phyloP scores from a whole-genome alignment of 139 green algal species.

The Diplosphaera chodatii region DNA sequence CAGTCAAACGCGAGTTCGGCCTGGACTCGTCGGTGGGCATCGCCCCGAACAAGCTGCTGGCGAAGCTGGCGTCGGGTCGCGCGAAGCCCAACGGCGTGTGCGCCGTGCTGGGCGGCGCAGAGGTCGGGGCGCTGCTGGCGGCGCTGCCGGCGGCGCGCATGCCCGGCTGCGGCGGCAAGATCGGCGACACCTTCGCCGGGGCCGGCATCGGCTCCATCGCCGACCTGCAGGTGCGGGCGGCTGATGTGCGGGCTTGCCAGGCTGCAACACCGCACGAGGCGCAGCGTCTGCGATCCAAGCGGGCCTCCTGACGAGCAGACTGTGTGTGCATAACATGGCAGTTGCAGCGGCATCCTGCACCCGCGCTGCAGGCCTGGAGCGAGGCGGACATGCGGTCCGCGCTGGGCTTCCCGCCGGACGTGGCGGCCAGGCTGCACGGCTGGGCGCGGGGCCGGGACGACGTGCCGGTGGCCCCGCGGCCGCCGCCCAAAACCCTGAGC shows the following conservation, averaged over 20 bases:
- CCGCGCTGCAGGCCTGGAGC: conserved; percentile 9
- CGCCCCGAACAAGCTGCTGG: conserved; percentile 62
- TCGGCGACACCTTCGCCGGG: conserved; percentile 14
- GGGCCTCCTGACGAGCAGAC: no score
- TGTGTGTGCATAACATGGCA: no score
- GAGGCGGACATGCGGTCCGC: conserved; percentile 16
- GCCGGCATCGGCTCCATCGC: conserved; percentile 18
- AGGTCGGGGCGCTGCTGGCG: conserved; percentile 19
- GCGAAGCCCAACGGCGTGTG: conserved; percentile 64
- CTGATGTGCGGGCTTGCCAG: no score
- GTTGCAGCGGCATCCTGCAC: no score
- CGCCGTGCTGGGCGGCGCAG: not conserved
- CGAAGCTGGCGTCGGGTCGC: conserved; percentile 47
- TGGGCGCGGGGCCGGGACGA: conserved; percentile 23
- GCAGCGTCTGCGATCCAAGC: no score
- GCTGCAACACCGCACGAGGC: no score
- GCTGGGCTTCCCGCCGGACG: conserved; percentile 12
- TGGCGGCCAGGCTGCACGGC: conserved; percentile 20
- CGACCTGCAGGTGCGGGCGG: conserved; percentile 30
- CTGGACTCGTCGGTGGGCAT: conserved; percentile 52
- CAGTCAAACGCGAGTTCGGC: conserved; percentile 24
- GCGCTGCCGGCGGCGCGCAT: conserved; percentile 25
- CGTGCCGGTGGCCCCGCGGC: conserved; percentile 20
- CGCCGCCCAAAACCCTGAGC: conserved; percentile 30
- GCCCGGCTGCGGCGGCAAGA: conserved; percentile 37